Evolutionary conservation across 1,284 basidiomycete species (phyloP), one percentile per base, ranked within the genome.

Genomic region (Cerioporus squamosus): DNA sequence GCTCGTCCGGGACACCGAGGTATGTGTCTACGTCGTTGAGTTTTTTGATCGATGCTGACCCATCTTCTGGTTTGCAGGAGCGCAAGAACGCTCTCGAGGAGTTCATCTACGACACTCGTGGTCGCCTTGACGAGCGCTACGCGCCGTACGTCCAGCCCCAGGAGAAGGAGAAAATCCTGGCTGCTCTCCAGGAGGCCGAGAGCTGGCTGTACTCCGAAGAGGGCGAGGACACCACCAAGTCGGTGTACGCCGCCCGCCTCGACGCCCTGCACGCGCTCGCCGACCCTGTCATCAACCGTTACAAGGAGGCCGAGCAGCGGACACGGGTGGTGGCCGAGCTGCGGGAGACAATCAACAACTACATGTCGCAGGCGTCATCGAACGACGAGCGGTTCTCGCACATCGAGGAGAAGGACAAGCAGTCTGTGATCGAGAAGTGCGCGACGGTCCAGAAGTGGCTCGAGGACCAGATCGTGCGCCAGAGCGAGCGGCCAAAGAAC

Each of bases 21-120:
- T 92, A 67, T 43, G 83, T 51, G 24, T 18, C 26, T 29, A 12
- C 15, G 14, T 17, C 5, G 0, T 23, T 31, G 14, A 20, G 18
- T 14, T 49, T 10, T 42, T 47, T 22, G 44, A 8, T 40, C 39
- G 29, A 20, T 36, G 9, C 33, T 3, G 12, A 38, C n/a, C 31
- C n/a, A 10, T 39, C 18, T 5, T 36, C 36, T 49, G 15, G 10
- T 53, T 44, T 61, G 44, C 60, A 94, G 92, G 93, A 97, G 76
- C 88, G 93, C 74, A 98, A 97, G 81, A 97, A 98, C 74, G 94
- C 95, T 15, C 87, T 98, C 23, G 95, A 98, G 79, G 95, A 97
- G 79, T 97, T 96, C 80, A 90, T 97, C 63, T 97, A 97, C 79
- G 94, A 98, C 74, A 94, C 84, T 68, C 91, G 95, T 53, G 81